Base-by-base conservation (phyloP, 2,329 filamentous ascomycete genomes). In the Beauveria medogensis region DNA sequence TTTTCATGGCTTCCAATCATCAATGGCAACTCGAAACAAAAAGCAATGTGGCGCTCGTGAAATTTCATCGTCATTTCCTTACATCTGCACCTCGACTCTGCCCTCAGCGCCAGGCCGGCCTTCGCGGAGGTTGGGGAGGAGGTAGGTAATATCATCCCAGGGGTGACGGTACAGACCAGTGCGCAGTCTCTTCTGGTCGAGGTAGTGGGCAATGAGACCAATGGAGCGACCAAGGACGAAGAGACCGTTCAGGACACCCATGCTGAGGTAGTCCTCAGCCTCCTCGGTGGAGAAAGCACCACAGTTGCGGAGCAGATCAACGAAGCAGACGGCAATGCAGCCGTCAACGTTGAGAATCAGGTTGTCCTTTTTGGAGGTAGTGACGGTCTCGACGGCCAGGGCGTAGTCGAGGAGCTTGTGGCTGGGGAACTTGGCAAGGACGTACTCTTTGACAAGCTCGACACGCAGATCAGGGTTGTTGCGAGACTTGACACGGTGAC, bases 401-500 rank as follows among this genome's bases (percentile, higher is more conserved):
- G 94, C 94, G 77, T 97, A 99, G 82, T 99, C 94, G 75, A 99
- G 91, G 74, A 97, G 87, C 86, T 97, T 97, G 85, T 90, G 91
- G 81, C 81, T 92, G 69, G 94, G 92, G 89, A 99, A 99, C 82
- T 94, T 91, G 83, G 92, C 90, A 79, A 92, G 84, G 74, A 96
- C 94, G 77, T 94, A 99, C 80, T 99, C 93, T 85, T 97, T 99
- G 74, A 99, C 94, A 63, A 99, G 89, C 82, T 97, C 93, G 69
- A 99, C 94, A 84, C 94, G 94, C 69, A 99, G 88, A 86, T 99
- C 94, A 65, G 94, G 94, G 88, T 99, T 99, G 86, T 97, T 97
- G 72, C 94, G 90, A 68, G 94, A 99, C 87, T 99, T 99, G 84
- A 99, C 91, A 79, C 92, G 91, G 86, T 99, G 94, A 70, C 94